These are phyloP conservation scores for Musa beccarii DNA, from an alignment of 176 grass and related monocot species.

Conservation along the genomic window DNA sequence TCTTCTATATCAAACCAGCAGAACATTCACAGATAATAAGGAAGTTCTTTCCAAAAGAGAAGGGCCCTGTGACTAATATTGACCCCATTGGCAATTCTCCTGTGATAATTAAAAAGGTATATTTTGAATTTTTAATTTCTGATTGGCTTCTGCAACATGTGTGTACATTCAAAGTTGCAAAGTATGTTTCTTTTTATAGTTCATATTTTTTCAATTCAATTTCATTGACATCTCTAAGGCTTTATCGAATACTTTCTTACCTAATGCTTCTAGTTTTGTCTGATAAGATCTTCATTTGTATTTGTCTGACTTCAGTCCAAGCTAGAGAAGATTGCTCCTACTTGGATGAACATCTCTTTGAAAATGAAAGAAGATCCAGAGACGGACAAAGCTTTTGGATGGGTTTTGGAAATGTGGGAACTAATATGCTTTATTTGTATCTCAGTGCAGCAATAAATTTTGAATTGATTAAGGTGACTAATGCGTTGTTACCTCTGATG, in stretches of 20 bases:
- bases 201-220: neutral
- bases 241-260: neutral
- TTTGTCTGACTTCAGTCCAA: conserved; percentile 30
- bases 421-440: conserved; percentile 11
- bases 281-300: neutral
- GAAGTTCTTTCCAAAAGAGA: conserved; percentile 86
- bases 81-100: conserved; percentile 96
- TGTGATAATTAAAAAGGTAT: conserved; percentile 95
- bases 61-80: conserved; percentile 72
- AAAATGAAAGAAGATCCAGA: conserved; percentile 89
- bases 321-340: conserved; percentile 95
- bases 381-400: conserved; percentile 91
- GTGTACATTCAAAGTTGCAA: too few species aligned
- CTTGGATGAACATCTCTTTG: conserved; percentile 94
- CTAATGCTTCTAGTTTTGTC: neutral
- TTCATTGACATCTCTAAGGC: neutral
- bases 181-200: too few species aligned
- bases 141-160: neutral
- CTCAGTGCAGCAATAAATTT: neutral
- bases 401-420: conserved; percentile 98
- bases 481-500: neutral
- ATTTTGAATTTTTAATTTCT: neutral
- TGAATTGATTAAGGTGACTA: neutral
- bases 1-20: conserved; percentile 90
- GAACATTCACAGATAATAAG: conserved; percentile 83